Evolutionary conservation across 805 yeast species (phyloP), one percentile per base, ranked within the genome.

Genomic region (Candida endomychidarum): DNA sequence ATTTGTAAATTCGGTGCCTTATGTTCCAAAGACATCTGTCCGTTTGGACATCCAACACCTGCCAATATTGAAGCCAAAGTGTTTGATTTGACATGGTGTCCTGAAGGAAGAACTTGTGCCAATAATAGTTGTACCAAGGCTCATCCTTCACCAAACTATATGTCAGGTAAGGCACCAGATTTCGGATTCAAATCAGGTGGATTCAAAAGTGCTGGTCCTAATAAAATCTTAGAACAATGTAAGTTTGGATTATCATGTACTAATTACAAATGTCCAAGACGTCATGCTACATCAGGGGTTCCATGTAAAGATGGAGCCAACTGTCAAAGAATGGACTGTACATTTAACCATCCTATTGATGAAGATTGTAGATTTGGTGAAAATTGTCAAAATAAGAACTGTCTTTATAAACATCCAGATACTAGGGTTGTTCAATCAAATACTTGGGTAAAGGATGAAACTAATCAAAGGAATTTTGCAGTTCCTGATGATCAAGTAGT

Each of bases 21-120:
- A 27, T 89, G 96, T 63, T 70, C 86, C 17, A 86, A 85, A 54
- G 87, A 80, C 46, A 64, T 78, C 46, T 89, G 96, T 67, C 87
- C 89, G 20, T 87, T 82, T 66, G 96, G 89, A 18, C 96, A 89
- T 57, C 96, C 97, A 32, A 86, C 96, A 0, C 93, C 95, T 1
- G 84, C 87, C 12, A 86, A 84, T 63, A 77, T 74, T 46, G 80
- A 75, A 46, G 88, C 89, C 20, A 78, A 80, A 51, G 86, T 88
- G 28, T 67, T 76, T 11, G 73, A 75, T 12, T 64, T 77, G 34
- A 83, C 79, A 49, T 86, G 95, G 95, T 89, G 96, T 67, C 65
- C 81, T 6, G 78, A 70, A 25, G 86, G 86, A 48, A 74, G 82
- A 49, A 60, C 63, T 15, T 89, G 96, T 66, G 49, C 61, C 18